Evolutionary conservation across 129 eudicot genomes (phyloP).

Genomic region (Logfia minima): DNA sequence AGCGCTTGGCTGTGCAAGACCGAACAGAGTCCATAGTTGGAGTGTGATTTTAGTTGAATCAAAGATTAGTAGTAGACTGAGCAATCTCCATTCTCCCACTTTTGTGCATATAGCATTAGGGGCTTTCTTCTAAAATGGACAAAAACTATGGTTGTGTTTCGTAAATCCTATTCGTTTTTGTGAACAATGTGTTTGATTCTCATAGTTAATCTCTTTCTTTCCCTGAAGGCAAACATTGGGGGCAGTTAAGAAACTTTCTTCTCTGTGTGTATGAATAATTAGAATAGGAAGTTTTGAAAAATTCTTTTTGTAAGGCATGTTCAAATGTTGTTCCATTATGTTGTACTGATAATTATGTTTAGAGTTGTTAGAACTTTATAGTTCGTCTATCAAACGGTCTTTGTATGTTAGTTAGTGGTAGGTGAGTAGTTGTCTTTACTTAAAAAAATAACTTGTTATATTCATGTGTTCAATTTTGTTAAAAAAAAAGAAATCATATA

Average conservation of each 20-base stretch:
- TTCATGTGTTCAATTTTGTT: background rate
- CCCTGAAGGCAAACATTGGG: constrained; percentile 12
- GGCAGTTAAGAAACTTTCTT: constrained; percentile 6
- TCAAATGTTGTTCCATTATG: background rate
- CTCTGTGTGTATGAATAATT: constrained; percentile 27
- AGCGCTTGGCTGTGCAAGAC: constrained; percentile 77
- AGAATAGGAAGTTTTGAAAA: constrained; percentile 30
- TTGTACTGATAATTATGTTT: constrained; percentile 1
- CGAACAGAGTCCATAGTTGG: constrained; percentile 51
- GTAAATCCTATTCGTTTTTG: constrained; percentile 21
- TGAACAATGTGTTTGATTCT: constrained; percentile 27
- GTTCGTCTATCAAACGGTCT: constrained; percentile 4
- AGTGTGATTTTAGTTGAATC: constrained; percentile 28
- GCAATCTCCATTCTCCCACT: constrained; percentile 6
- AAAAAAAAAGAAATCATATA: background rate
- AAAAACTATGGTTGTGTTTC: constrained; percentile 25
- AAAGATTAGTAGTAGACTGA: constrained; percentile 30
- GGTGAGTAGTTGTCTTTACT: background rate
- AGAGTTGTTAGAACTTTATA: background rate
- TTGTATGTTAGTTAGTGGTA: background rate
- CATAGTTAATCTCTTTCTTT: constrained; percentile 14
- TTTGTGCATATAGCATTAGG: constrained; percentile 37
- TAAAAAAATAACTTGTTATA: background rate
- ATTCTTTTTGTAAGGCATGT: constrained; percentile 14
- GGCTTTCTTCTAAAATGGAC: constrained; percentile 22